These are phyloP conservation scores for Ascochyta rabiei DNA, from an alignment of 2,329 filamentous ascomycete genomes.

Conservation along the genomic window DNA sequence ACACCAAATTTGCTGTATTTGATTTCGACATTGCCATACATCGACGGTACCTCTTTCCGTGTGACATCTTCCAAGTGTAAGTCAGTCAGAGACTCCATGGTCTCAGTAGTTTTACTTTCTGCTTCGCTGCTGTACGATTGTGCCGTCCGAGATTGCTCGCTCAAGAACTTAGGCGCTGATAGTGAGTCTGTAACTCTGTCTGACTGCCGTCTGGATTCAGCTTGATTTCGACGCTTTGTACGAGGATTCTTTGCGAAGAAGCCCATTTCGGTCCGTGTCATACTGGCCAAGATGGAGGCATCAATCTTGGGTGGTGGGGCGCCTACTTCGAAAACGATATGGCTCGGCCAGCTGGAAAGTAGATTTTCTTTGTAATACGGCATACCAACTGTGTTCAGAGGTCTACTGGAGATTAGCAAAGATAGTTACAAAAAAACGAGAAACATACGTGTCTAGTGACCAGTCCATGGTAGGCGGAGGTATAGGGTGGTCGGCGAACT, in stretches of 20 bases:
- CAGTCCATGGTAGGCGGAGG: conserved; percentile 69
- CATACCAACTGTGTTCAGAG: conserved; percentile 85
- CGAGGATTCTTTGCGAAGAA: conserved; percentile 79
- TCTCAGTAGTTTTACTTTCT: conserved; percentile 51
- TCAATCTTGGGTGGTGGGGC: conserved; percentile 81
- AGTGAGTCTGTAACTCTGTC: conserved; percentile 65
- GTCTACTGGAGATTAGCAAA: conserved; percentile 55
- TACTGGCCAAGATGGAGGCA: conserved; percentile 67
- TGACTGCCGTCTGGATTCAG: conserved; percentile 73
- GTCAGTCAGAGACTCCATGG: conserved; percentile 71
- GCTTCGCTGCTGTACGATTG: conserved; percentile 34
- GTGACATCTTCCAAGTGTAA: conserved; percentile 72
- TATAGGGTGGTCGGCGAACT: conserved; percentile 71
- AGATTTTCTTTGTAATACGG: conserved; percentile 90
- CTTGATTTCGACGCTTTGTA: conserved; percentile 78
- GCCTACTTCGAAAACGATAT: conserved; percentile 83
- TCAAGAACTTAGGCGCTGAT: conserved; percentile 89
- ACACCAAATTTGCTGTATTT: conserved; percentile 99
- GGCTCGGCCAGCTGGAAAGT: conserved; percentile 87
- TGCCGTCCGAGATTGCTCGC: conserved; percentile 83
- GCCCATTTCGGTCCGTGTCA: conserved; percentile 76
- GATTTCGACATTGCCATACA: conserved; percentile 95
- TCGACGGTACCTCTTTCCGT: conserved; percentile 80
- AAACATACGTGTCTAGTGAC: conserved; percentile 69
- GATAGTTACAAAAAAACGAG: too few relatives aligned